Percentiles rank a stretch among this genome's conserved stretches.
These are phyloP conservation scores for Starmerella scarabaei DNA, from an alignment of 805 yeast species.

Conservation along the genomic window DNA sequence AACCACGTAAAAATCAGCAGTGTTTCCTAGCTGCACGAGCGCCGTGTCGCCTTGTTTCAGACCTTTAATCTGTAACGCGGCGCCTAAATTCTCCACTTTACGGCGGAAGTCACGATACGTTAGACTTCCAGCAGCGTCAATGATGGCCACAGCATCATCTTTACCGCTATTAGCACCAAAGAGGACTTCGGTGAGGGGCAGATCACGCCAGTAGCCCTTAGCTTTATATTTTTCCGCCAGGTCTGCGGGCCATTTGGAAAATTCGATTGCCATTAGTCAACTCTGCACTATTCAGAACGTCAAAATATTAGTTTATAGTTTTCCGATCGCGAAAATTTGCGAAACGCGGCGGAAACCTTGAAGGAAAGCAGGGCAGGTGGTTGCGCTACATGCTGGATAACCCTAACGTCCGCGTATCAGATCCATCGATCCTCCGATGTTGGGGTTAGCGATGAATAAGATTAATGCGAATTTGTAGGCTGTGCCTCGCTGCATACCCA, in stretches of 20 bases:
- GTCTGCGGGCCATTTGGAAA: slow-evolving; percentile 10
- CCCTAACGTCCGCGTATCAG: too few relatives aligned
- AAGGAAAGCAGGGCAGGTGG: too few relatives aligned
- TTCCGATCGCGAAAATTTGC: too few relatives aligned
- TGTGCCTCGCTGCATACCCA: too few relatives aligned
- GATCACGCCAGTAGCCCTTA: slow-evolving; percentile 12
- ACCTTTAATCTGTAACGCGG: slow-evolving; percentile 3
- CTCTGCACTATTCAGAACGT: too few relatives aligned
- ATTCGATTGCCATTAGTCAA: slow-evolving; percentile 2
- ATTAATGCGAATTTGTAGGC: too few relatives aligned
- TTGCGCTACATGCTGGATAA: too few relatives aligned
- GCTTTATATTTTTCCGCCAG: slow-evolving; percentile 5
- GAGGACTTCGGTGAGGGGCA: slow-evolving; percentile 8
- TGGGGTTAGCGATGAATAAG: too few relatives aligned
- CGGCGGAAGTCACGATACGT: slow-evolving; percentile 6
- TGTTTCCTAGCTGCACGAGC: slow-evolving; percentile 12
- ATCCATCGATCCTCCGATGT: too few relatives aligned
- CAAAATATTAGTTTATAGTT: too few relatives aligned
- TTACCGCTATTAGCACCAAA: neutral
- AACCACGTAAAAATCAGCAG: slow-evolving; percentile 10
- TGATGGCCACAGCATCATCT: slow-evolving; percentile 4
- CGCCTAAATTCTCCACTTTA: slow-evolving; percentile 1
- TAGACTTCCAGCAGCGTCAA: slow-evolving; percentile 4
- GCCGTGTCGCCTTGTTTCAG: slow-evolving; percentile 10
- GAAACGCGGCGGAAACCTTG: too few relatives aligned